These are phyloP conservation scores for Przewalskia tangutica DNA, from an alignment of 257 asterid genomes.

Conservation along the genomic window DNA sequence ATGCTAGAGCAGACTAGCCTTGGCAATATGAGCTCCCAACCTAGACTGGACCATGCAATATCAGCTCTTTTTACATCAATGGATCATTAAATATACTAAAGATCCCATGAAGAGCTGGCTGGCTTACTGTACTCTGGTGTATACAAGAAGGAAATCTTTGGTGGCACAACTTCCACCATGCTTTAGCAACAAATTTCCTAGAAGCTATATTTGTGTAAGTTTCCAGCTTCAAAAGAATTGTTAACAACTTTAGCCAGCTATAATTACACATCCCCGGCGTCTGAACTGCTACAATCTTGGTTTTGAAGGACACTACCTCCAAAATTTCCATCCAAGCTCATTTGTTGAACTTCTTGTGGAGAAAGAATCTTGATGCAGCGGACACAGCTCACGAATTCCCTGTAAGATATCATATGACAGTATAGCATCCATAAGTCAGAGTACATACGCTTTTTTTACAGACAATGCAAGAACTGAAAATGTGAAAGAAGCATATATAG, in stretches of 20 bases:
- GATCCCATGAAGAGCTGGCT: constrained; percentile 7
- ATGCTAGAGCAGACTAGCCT: not conserved
- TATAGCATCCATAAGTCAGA: not conserved
- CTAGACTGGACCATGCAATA: not conserved
- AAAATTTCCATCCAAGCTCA: constrained; percentile 92
- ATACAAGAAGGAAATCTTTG: not conserved
- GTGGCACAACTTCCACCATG: not conserved
- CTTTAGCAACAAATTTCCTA: not conserved
- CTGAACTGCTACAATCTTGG: constrained; percentile 92
- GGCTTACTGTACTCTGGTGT: not conserved
- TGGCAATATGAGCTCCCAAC: not conserved
- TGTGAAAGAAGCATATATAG: not conserved
- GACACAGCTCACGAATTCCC: constrained; percentile 88
- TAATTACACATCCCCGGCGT: constrained; percentile 42
- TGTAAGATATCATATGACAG: constrained; percentile 13
- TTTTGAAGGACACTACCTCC: constrained; percentile 46
- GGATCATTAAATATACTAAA: constrained; percentile 1
- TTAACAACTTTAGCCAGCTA: constrained; percentile 15
- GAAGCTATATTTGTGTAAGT: constrained; percentile 3
- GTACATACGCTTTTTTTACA: not conserved
- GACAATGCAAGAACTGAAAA: not conserved
- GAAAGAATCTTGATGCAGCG: constrained; percentile 87
- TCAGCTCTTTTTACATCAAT: constrained; percentile 2
- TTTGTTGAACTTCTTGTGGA: constrained; percentile 88
- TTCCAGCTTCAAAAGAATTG: constrained; percentile 5